These are phyloP conservation scores for Oryza glumipatula DNA, from an alignment of 176 grass and related monocot species.

Conservation along the genomic window DNA sequence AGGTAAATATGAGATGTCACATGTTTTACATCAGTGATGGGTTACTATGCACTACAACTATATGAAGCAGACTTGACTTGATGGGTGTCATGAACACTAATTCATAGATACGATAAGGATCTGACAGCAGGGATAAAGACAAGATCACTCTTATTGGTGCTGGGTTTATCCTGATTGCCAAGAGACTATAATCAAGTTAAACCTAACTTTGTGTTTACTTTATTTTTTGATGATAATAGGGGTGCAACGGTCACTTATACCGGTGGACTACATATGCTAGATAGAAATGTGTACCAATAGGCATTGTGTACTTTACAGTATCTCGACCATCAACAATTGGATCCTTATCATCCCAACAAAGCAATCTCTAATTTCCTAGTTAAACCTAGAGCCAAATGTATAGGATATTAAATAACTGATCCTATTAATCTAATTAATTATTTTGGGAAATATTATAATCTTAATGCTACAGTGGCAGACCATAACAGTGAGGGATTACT, in stretches of 20 bases:
- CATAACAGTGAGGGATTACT: constrained; percentile 6
- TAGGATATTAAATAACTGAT: neutral
- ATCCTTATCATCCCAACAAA: neutral
- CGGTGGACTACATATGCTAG: no score
- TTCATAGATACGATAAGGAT: no score
- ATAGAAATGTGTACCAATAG: no score
- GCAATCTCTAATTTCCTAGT: neutral
- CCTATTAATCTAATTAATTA: neutral
- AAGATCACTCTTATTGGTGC: no score
- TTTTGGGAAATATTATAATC: neutral
- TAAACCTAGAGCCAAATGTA: neutral
- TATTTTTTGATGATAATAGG: no score
- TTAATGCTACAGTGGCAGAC: neutral
- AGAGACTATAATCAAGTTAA: no score
- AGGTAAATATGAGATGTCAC: neutral
- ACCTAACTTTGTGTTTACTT: no score
- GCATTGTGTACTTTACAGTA: neutral
- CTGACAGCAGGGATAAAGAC: no score
- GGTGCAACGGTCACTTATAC: no score
- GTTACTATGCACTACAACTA: constrained; percentile 21
- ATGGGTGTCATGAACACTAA: no score
- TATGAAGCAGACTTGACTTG: constrained; percentile 5
- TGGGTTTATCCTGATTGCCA: no score
- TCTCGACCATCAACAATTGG: neutral
- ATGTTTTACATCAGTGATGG: neutral